Base-by-base conservation (phyloP, 1,284 basidiomycete genomes). In the Cryptococcus sp. region DNA sequence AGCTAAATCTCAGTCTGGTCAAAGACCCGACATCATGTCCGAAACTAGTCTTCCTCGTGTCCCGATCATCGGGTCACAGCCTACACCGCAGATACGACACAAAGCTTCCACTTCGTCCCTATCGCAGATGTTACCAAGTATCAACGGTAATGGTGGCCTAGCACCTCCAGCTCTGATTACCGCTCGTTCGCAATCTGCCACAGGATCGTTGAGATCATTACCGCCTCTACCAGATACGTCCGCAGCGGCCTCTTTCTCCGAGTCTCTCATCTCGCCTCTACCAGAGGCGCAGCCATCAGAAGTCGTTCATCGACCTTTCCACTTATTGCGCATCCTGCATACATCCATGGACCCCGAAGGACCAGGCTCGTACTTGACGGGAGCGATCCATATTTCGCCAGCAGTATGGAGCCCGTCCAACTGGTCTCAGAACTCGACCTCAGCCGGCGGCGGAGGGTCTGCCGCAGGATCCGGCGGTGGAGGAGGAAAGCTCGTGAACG, bases 301-400 rank as follows among this genome's bases (percentile, higher is more conserved):
- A 66, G 81, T 86, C n/a, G 77, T 90, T 51, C 83, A 89, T 57
- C 88, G 92, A 63, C 92, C 93, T 6, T 96, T 95, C 76, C 89
- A 94, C 73, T 84, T 97, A 81, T 89, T 97, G 86, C 83, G 83
- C 53, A 83, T 91, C 35, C 79, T 96, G 22, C 83, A 86, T 57
- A 83, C 82, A 45, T 93, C 92, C 16, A 93, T 95, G 75, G 72
- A 76, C 85, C 85, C 84, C 27, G 85, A 86, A n/a, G 82, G 84
- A 55, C 85, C 88, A 1, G 94, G 94, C 13, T 91, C 89, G 15
- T 96, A 95, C 74, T 81, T 98, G 57, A 95, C 92, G 1, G 86
- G 86, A 25, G 85, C 87, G 45, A 80, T 99, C 60, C 94, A 93
- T 76, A 87, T 98, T 20, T 90, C 93, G 5, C 85, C 88, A 48